These are phyloP conservation scores for Stromatinia cepivora DNA, from an alignment of 2,329 filamentous ascomycete species.

Conservation along the genomic window DNA sequence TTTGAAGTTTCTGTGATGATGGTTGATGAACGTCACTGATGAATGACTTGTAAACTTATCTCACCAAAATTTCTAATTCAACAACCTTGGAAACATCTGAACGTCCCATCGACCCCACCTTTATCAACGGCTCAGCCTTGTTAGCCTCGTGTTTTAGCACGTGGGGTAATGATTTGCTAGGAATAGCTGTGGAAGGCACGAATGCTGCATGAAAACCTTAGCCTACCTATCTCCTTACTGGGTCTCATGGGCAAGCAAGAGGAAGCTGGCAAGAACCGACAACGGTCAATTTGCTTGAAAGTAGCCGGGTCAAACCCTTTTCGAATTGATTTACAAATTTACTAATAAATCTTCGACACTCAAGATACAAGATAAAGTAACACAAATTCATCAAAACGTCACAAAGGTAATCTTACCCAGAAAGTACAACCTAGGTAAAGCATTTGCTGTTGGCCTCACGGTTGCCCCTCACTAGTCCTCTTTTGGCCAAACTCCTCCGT, in stretches of 20 bases:
- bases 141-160: constrained; percentile 9
- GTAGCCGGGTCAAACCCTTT: neutral
- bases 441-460: neutral
- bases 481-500: constrained; percentile 15
- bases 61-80: neutral
- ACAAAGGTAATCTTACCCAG: too few species aligned
- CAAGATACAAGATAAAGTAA: neutral
- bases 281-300: neutral
- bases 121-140: constrained; percentile 9
- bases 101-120: constrained; percentile 1
- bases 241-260: too few species aligned
- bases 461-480: constrained; percentile 28
- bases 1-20: neutral
- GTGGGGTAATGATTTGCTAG: constrained; percentile 18
- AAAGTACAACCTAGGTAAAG: neutral
- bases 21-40: neutral
- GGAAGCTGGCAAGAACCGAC: neutral
- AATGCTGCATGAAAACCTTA: neutral
- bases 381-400: too few species aligned
- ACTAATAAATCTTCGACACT: neutral
- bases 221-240: too few species aligned
- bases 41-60: neutral
- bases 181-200: neutral
- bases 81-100: neutral
- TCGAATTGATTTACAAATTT: neutral